Percentiles rank a stretch among this genome's conserved stretches.
Conservation (phyloP, 2,329 filamentous ascomycete species). For the Dactylella cylindrospora region DNA sequence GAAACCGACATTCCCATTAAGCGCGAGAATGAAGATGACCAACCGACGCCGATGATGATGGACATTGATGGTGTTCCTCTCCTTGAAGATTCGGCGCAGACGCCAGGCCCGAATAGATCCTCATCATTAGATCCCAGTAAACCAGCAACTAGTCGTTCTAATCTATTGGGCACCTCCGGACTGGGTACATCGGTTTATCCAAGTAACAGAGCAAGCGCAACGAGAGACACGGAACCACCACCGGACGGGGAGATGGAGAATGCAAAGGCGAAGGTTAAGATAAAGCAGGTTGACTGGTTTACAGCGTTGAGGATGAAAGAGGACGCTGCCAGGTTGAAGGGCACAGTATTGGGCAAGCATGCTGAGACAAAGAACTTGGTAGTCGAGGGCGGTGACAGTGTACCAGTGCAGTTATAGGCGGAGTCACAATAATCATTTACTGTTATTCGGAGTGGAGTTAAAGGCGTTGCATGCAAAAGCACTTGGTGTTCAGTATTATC, state of each 20-base stretch:
- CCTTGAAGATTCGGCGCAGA: conserved; percentile 1
- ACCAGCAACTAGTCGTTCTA: too few relatives aligned
- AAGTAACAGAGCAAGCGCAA: background rate
- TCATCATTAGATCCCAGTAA: too few relatives aligned
- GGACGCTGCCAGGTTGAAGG: conserved; percentile 32
- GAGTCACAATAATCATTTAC: too few relatives aligned
- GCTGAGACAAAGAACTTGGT: conserved; percentile 24
- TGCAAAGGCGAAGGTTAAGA: conserved; percentile 15
- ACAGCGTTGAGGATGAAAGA: conserved; percentile 37
- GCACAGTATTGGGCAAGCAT: conserved; percentile 32
- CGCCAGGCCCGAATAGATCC: background rate
- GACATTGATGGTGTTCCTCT: conserved; percentile 32
- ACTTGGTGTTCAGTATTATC: too few relatives aligned
- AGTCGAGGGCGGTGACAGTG: conserved; percentile 35
- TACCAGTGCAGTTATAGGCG: conserved; percentile 27
- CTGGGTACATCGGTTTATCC: background rate
- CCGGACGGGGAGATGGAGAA: conserved; percentile 3
- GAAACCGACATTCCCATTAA: conserved; percentile 44
- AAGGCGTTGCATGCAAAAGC: too few relatives aligned
- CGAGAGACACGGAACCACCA: conserved; percentile 25
- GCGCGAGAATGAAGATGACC: conserved; percentile 42
- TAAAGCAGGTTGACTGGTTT: conserved; percentile 43
- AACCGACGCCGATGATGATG: conserved; percentile 28
- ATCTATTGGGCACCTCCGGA: too few relatives aligned
- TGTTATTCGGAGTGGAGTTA: too few relatives aligned